Conservation (phyloP, 371 early-diverging fungal species). For the Fennellomyces sp. region DNA sequence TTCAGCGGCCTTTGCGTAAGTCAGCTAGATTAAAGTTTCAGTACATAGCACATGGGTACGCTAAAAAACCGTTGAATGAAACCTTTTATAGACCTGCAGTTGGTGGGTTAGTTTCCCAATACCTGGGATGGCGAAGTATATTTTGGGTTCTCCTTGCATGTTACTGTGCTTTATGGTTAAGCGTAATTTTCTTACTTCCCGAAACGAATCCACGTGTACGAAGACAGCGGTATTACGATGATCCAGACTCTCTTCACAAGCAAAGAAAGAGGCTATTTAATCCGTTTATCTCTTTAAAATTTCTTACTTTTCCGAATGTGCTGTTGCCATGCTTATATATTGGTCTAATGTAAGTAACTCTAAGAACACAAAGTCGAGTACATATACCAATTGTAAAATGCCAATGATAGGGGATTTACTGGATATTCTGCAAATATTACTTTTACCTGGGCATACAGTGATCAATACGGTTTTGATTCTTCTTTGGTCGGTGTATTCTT, state of each 20-base stretch:
- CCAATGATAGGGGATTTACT: slow-evolving; percentile 24
- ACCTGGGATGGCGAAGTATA: slow-evolving; percentile 48
- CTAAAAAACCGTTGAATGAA: too few relatives aligned
- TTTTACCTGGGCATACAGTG: slow-evolving; percentile 32
- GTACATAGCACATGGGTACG: not conserved
- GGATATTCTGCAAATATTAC: slow-evolving; percentile 27
- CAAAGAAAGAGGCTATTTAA: slow-evolving; percentile 1
- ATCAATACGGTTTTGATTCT: slow-evolving; percentile 33
- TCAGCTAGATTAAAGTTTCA: not conserved
- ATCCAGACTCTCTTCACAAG: slow-evolving; percentile 22
- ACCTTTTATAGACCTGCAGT: slow-evolving; percentile 31
- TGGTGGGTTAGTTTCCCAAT: slow-evolving; percentile 45
- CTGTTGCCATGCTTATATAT: not conserved
- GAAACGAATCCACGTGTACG: slow-evolving; percentile 18
- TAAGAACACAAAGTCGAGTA: not conserved
- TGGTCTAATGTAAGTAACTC: slow-evolving; percentile 27
- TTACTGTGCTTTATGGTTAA: slow-evolving; percentile 24
- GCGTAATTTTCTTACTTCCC: slow-evolving; percentile 37
- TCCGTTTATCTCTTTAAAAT: not conserved
- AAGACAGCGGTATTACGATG: not conserved
- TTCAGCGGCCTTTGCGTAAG: slow-evolving; percentile 35
- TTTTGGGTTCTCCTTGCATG: slow-evolving; percentile 36
- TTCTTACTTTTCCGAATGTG: not conserved
- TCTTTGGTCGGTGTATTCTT: slow-evolving; percentile 41
- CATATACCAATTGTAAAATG: not conserved